Evolutionary conservation across 2,329 filamentous ascomycete genomes (phyloP), one percentile per base, ranked within the genome.

Genomic region (Cordyceps militaris): DNA sequence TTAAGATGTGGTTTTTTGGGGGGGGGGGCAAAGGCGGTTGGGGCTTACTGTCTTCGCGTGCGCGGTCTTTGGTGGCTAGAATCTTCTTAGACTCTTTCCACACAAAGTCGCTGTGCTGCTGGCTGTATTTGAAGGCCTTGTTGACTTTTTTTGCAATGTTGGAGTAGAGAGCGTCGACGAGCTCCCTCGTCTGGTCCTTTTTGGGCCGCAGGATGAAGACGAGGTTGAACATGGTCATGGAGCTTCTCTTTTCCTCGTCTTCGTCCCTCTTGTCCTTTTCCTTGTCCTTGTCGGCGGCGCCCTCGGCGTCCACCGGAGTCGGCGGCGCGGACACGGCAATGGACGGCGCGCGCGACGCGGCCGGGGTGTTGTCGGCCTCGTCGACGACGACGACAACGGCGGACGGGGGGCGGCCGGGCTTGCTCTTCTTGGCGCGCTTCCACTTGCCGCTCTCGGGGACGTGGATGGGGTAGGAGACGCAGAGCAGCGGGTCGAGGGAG

Each of bases 181-280:
- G 66, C 76, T 81, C 79, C 58, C 89, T 88, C 63, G 88, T 85
- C 67, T 96, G 89, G 58, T 92, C 78, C 54, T 86, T 84, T 51
- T 86, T 87, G 3, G 91, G 89, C 63, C 90, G 88, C 62, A 97
- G 76, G 52, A 96, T 89, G 70, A 97, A 97, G 24, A 97, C 91
- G 11, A 97, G 82, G 70, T 97, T 96, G 74, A 99, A 99, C 93
- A 97, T 97, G 61, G 87, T 91, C 89, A 97, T 92, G 48, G 83
- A 83, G 63, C 80, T 83, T 63, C 78, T 77, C 68, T 89, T 86
- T 66, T 84, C 78, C 61, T 87, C 79, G 42, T 77, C 71, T 59
- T 82, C 71, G 57, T 81, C 79, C 71, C 66, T 72, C 49, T 63
- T 67, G 4, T 64, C 66, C n/a, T 69, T 71, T 11, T 69, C 63